Percentiles rank a stretch among this genome's conserved stretches.
phyloP scores from a whole-genome alignment of 2,329 filamentous ascomycete genomes.

The Neobulgaria alba region DNA sequence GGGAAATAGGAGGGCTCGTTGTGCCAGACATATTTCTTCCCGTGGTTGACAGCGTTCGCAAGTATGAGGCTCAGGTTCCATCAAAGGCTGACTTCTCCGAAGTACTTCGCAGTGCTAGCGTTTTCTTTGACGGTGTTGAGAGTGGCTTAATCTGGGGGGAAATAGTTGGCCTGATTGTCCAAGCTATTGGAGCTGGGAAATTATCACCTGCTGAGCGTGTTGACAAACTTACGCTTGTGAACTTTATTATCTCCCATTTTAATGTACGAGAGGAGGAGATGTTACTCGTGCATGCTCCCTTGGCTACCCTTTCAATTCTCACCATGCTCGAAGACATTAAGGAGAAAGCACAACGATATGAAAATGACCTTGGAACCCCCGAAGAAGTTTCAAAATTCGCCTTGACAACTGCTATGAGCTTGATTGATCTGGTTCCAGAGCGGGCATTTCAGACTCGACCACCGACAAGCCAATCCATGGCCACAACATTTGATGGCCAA shows the following conservation, averaged over 20 bases:
- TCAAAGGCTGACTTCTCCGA: constrained; percentile 70
- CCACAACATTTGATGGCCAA: constrained; percentile 21
- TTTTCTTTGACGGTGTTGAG: constrained; percentile 97
- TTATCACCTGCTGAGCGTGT: constrained; percentile 36
- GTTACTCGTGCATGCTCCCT: constrained; percentile 74
- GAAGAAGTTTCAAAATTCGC: constrained; percentile 28
- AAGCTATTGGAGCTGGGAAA: constrained; percentile 44
- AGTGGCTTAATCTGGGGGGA: constrained; percentile 88
- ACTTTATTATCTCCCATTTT: constrained; percentile 79
- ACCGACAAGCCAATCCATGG: constrained; percentile 20
- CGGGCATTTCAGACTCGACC: constrained; percentile 44
- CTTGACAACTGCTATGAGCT: constrained; percentile 42
- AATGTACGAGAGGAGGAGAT: constrained; percentile 96
- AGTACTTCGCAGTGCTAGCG: constrained; percentile 83
- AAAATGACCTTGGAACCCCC: constrained; percentile 13
- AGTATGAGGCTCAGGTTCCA: constrained; percentile 58
- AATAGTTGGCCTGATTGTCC: constrained; percentile 58
- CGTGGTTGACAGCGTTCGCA: constrained; percentile 69
- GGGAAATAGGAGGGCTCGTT: constrained; percentile 89
- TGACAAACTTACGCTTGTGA: constrained; percentile 62
- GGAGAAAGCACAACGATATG: constrained; percentile 28
- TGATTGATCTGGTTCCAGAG: constrained; percentile 57
- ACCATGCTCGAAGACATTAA: constrained; percentile 48
- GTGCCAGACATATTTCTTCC: constrained; percentile 85
- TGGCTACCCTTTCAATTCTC: constrained; percentile 57